Evolutionary conservation across 2,329 filamentous ascomycete species (phyloP).

Genomic region (Bipolaris oryzae): DNA sequence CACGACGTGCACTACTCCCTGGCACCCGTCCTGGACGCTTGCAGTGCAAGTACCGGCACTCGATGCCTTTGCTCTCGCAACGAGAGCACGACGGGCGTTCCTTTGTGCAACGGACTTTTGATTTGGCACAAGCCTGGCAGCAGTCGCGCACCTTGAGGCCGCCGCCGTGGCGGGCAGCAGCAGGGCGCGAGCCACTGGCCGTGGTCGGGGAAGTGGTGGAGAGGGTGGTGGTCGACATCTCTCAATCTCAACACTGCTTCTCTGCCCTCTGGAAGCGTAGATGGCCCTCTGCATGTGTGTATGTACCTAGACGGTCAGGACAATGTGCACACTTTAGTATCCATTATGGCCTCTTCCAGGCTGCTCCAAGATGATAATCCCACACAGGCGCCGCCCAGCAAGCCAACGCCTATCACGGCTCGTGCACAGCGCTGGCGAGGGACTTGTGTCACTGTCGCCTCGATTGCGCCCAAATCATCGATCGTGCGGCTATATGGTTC

Average conservation of each 20-base stretch:
- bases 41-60: constrained; percentile 10
- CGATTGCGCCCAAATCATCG: constrained; percentile 1
- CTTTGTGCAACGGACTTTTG: constrained; percentile 14
- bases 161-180: background rate
- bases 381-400: background rate
- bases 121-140: constrained; percentile 13
- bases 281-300: background rate
- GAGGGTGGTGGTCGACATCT: background rate
- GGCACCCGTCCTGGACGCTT: constrained; percentile 11
- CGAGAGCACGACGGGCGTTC: constrained; percentile 12
- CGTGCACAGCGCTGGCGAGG: background rate
- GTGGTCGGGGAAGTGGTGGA: background rate
- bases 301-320: background rate
- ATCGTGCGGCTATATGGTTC: constrained; percentile 1
- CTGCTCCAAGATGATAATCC: background rate
- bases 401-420: background rate
- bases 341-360: background rate
- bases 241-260: background rate
- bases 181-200: background rate
- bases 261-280: background rate
- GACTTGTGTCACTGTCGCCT: background rate
- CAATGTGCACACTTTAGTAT: constrained; percentile 3
- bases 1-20: constrained; percentile 3
- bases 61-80: constrained; percentile 12
- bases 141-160: constrained; percentile 14